These are phyloP conservation scores for Fusarium liriodendri DNA, from an alignment of 2,329 filamentous ascomycete species.

Conservation along the genomic window DNA sequence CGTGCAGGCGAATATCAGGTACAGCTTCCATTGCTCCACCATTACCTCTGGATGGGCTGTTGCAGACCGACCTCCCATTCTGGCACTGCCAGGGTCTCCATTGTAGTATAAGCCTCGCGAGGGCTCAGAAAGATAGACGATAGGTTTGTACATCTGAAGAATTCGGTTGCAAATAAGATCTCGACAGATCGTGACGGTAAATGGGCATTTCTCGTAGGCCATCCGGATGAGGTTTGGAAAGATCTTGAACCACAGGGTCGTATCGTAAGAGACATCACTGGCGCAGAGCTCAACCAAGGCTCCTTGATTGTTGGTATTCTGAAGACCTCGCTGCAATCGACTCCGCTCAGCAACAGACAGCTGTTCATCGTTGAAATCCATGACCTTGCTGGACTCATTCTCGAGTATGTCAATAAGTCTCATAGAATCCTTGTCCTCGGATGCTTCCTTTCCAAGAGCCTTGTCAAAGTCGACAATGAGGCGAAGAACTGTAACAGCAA, in stretches of 20 bases:
- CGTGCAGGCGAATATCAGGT: slow-evolving; percentile 96
- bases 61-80: slow-evolving; percentile 64
- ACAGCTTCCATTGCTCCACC: slow-evolving; percentile 98
- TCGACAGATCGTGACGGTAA: slow-evolving; percentile 89
- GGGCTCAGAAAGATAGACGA: slow-evolving; percentile 82
- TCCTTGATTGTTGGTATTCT: slow-evolving; percentile 84
- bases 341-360: slow-evolving; percentile 93
- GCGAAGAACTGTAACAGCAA: slow-evolving; percentile 91
- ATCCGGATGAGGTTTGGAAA: slow-evolving; percentile 95
- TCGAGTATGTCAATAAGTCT: slow-evolving; percentile 94
- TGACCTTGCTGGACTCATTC: slow-evolving; percentile 85
- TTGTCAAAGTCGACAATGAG: slow-evolving; percentile 94
- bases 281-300: slow-evolving; percentile 94
- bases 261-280: slow-evolving; percentile 94
- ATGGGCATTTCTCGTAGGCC: slow-evolving; percentile 89
- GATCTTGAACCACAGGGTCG: slow-evolving; percentile 96
- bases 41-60: slow-evolving; percentile 86
- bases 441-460: slow-evolving; percentile 77
- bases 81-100: slow-evolving; percentile 66
- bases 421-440: slow-evolving; percentile 69
- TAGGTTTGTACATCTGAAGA: slow-evolving; percentile 89
- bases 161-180: slow-evolving; percentile 94
- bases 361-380: slow-evolving; percentile 93
- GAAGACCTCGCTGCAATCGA: slow-evolving; percentile 88
- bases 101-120: slow-evolving; percentile 73